Conservation (phyloP, 192 early-diverging fungal genomes). For the Coemansia sp. region DNA sequence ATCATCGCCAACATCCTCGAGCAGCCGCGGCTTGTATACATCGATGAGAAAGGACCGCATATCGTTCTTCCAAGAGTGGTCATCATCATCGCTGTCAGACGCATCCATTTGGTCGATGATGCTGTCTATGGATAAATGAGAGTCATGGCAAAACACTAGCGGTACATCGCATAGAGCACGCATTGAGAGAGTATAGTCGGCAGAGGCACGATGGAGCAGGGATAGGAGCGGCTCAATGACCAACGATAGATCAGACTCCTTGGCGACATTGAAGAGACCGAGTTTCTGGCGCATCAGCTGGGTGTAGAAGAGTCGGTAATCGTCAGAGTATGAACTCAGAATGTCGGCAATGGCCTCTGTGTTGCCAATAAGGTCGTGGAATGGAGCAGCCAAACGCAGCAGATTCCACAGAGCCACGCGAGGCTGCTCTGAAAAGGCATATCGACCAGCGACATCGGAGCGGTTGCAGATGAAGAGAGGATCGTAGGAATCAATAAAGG, state of each 20-base stretch:
- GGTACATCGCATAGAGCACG: constrained; percentile 62
- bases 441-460: constrained; percentile 74
- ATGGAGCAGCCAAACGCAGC: constrained; percentile 62
- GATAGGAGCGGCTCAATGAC: constrained; percentile 68
- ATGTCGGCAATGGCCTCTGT: constrained; percentile 42
- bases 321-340: constrained; percentile 56
- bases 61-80: constrained; percentile 9
- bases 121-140: constrained; percentile 4
- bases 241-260: constrained; percentile 57
- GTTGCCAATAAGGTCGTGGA: constrained; percentile 65
- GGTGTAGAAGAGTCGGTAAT: constrained; percentile 52
- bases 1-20: constrained; percentile 30
- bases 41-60: constrained; percentile 31
- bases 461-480: constrained; percentile 78
- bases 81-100: constrained; percentile 12
- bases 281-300: constrained; percentile 66
- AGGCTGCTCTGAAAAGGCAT: constrained; percentile 77
- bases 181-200: constrained; percentile 80
- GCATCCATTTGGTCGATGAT: constrained; percentile 9
- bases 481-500: constrained; percentile 83
- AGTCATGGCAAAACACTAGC: background rate
- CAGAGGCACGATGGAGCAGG: constrained; percentile 60
- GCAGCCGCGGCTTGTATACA: constrained; percentile 62
- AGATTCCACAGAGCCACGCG: constrained; percentile 82
- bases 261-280: constrained; percentile 33